These are phyloP conservation scores for Secale cereale DNA, from an alignment of 176 grass and related monocot species.

Conservation along the genomic window DNA sequence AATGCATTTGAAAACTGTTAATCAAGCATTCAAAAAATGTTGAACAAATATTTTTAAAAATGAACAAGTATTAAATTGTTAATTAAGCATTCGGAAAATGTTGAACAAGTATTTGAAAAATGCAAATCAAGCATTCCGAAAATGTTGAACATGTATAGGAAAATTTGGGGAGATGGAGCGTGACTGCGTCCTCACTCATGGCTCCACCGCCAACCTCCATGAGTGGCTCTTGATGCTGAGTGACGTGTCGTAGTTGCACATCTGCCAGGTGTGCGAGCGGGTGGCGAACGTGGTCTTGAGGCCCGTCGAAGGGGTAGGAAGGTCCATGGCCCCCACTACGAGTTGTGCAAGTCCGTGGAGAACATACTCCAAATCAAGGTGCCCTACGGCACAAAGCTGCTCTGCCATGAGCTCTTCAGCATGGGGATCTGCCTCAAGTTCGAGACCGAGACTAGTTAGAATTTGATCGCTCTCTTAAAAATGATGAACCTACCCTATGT, in stretches of 20 bases:
- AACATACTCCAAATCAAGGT: conserved; percentile 79
- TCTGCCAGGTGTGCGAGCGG: conserved; percentile 63
- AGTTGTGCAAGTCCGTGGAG: conserved; percentile 63
- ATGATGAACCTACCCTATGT: conserved; percentile 6
- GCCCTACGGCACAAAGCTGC: conserved; percentile 84
- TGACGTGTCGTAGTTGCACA: conserved; percentile 73
- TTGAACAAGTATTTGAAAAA: no score
- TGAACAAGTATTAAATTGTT: no score
- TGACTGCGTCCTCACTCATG: conserved; percentile 83
- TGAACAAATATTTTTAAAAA: no score
- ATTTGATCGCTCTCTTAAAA: background rate
- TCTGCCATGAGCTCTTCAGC: conserved; percentile 87
- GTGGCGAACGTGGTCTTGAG: conserved; percentile 83
- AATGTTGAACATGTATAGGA: no score
- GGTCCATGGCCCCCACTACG: conserved; percentile 65
- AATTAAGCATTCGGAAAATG: no score
- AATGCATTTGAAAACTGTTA: no score
- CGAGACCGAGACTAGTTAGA: conserved; percentile 64
- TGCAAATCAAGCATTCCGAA: no score
- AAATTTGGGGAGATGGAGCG: conserved; percentile 97
- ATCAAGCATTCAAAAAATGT: no score
- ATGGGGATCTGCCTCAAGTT: conserved; percentile 96
- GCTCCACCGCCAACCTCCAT: conserved; percentile 74
- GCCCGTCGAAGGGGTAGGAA: conserved; percentile 48
- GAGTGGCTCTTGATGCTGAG: conserved; percentile 83